Evolutionary conservation across 108 stramenopile species (phyloP).

Genomic region (Discostella stelligeroides): DNA sequence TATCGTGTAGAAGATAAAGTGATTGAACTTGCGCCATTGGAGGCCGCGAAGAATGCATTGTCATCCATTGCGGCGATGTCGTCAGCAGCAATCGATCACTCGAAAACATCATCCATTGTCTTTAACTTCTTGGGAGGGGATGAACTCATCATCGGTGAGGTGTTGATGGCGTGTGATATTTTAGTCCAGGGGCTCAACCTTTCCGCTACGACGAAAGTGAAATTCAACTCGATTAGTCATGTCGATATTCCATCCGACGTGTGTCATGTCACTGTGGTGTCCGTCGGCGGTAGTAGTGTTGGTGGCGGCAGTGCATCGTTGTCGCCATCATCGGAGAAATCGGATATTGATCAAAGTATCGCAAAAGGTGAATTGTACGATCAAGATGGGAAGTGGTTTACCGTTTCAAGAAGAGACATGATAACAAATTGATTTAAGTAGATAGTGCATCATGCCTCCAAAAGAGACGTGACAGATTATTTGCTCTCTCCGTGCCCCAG

Average conservation of each 20-base stretch:
- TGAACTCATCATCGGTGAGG: constrained; percentile 73
- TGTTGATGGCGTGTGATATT: constrained; percentile 58
- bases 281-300: too few relatives aligned
- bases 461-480: too few relatives aligned
- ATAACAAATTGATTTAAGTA: constrained; percentile 22
- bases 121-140: constrained; percentile 70
- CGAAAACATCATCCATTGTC: constrained; percentile 14
- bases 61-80: constrained; percentile 26
- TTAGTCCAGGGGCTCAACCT: constrained; percentile 55
- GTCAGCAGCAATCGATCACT: constrained; percentile 13
- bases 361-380: constrained; percentile 65
- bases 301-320: constrained; percentile 15
- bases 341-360: constrained; percentile 55
- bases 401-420: constrained; percentile 64
- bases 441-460: constrained; percentile 1
- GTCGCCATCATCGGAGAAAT: constrained; percentile 7
- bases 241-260: constrained; percentile 49
- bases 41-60: constrained; percentile 69
- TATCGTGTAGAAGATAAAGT: constrained; percentile 39
- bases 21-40: constrained; percentile 56
- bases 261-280: constrained; percentile 61
- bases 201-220: constrained; percentile 41
- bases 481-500: too few relatives aligned
- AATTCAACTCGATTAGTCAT: constrained; percentile 66
- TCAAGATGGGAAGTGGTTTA: constrained; percentile 65